These are phyloP conservation scores for Taphrina pruni DNA, from an alignment of 1,139 yeast species.

Conservation along the genomic window DNA sequence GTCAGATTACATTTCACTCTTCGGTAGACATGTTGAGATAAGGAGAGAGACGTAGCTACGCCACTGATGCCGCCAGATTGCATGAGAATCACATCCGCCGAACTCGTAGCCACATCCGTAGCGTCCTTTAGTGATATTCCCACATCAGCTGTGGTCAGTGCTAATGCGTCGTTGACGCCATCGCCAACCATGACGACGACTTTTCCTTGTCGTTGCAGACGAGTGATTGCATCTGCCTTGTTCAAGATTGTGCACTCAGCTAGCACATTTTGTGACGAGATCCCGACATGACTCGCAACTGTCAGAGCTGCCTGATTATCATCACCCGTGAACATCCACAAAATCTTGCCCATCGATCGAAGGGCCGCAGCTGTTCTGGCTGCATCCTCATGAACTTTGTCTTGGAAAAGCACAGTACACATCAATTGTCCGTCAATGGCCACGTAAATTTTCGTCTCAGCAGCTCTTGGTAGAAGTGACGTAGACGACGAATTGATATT, in stretches of 20 bases:
- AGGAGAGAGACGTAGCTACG: constrained; percentile 72
- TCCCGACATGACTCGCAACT: constrained; percentile 69
- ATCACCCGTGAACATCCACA: constrained; percentile 80
- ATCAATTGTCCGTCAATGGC: constrained; percentile 49
- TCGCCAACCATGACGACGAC: constrained; percentile 83
- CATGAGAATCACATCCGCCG: constrained; percentile 83
- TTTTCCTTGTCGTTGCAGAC: constrained; percentile 55
- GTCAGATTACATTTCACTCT: constrained; percentile 80
- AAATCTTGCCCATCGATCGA: constrained; percentile 58
- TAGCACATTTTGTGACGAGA: constrained; percentile 60
- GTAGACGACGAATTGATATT: neutral
- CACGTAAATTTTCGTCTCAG: constrained; percentile 16
- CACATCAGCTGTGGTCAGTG: constrained; percentile 81
- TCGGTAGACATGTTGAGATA: constrained; percentile 72
- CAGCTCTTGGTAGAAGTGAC: neutral
- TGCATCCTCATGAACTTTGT: constrained; percentile 69
- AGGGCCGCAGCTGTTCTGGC: constrained; percentile 59
- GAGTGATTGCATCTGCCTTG: constrained; percentile 65
- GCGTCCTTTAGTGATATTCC: constrained; percentile 85
- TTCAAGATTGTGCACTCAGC: constrained; percentile 78
- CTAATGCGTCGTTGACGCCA: constrained; percentile 96
- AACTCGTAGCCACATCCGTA: constrained; percentile 93
- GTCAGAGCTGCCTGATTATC: constrained; percentile 70
- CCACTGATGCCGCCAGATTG: constrained; percentile 57
- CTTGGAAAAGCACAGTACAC: constrained; percentile 65